phyloP scores from a whole-genome alignment of 2,329 filamentous ascomycete species.

The Blastomyces percursus region DNA sequence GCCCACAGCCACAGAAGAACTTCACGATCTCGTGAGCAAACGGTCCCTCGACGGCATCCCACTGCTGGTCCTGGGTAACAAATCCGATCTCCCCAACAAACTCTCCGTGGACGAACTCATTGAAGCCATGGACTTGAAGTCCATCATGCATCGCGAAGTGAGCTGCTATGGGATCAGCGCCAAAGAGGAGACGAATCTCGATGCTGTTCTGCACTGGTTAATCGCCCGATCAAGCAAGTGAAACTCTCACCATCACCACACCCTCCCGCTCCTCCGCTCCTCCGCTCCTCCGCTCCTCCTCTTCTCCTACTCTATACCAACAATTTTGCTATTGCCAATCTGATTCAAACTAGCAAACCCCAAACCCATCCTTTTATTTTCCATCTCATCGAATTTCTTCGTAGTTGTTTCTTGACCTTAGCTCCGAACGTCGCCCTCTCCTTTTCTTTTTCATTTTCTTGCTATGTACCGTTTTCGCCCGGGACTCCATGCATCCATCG shows the following conservation, averaged over 20 bases:
- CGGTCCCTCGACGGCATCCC: conserved; percentile 79
- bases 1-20: conserved; percentile 78
- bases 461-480: background rate
- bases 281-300: too few relatives aligned
- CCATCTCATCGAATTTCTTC: background rate
- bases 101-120: conserved; percentile 91
- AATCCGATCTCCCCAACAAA: conserved; percentile 87
- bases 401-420: background rate
- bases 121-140: conserved; percentile 79
- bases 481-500: background rate
- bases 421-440: background rate
- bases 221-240: conserved; percentile 76
- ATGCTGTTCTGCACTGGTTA: conserved; percentile 92
- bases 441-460: background rate
- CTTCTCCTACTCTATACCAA: too few relatives aligned
- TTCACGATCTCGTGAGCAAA: conserved; percentile 79
- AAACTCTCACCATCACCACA: background rate
- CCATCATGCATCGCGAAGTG: conserved; percentile 82
- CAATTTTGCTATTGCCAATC: background rate
- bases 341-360: background rate
- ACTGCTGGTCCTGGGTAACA: conserved; percentile 88
- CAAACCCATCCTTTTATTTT: background rate
- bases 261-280: background rate
- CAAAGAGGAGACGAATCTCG: conserved; percentile 96
- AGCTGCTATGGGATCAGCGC: conserved; percentile 98